Percentiles rank a stretch among this genome's conserved stretches.
Conservation (phyloP, 2,329 filamentous ascomycete genomes). For the Cucurbitaria berberidis region DNA sequence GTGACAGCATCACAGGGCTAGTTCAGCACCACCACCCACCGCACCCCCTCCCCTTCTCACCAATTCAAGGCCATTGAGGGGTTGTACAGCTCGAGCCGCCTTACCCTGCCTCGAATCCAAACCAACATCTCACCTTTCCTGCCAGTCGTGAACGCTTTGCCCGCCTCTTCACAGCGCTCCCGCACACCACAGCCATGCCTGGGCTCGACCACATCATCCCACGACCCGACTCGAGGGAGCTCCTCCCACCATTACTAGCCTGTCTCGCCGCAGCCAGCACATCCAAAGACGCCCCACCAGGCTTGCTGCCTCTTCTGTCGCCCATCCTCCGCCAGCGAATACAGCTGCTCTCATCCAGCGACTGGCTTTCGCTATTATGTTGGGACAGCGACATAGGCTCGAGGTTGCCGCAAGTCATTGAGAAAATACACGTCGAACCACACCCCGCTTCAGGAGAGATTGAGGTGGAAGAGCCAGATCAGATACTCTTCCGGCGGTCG, state of each 20-base stretch:
- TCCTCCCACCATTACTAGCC: conserved; percentile 68
- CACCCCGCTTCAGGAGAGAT: conserved; percentile 82
- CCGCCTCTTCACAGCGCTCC: neutral
- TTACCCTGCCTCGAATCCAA: neutral
- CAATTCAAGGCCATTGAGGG: neutral
- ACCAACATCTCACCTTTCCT: neutral
- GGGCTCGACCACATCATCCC: conserved; percentile 58
- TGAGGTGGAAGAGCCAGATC: conserved; percentile 72
- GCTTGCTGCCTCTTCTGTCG: conserved; percentile 65
- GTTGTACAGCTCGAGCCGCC: neutral
- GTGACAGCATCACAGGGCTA: conserved; percentile 34
- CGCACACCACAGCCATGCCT: conserved; percentile 46
- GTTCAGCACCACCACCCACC: conserved; percentile 9
- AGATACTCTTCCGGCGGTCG: conserved; percentile 68
- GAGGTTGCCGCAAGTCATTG: conserved; percentile 66
- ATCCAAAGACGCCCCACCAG: conserved; percentile 65
- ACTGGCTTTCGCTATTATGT: conserved; percentile 76
- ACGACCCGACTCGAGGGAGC: conserved; percentile 60
- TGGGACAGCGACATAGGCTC: conserved; percentile 67
- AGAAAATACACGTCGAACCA: conserved; percentile 71
- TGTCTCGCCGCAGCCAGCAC: conserved; percentile 67
- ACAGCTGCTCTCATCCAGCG: conserved; percentile 66
- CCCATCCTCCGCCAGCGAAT: conserved; percentile 69
- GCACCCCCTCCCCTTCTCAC: too few relatives aligned
- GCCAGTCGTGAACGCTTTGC: neutral